Percentiles rank a stretch among this genome's conserved stretches.
phyloP scores from a whole-genome alignment of 495 filamentous ascomycete genomes.

The Aspergillus homomorphus region DNA sequence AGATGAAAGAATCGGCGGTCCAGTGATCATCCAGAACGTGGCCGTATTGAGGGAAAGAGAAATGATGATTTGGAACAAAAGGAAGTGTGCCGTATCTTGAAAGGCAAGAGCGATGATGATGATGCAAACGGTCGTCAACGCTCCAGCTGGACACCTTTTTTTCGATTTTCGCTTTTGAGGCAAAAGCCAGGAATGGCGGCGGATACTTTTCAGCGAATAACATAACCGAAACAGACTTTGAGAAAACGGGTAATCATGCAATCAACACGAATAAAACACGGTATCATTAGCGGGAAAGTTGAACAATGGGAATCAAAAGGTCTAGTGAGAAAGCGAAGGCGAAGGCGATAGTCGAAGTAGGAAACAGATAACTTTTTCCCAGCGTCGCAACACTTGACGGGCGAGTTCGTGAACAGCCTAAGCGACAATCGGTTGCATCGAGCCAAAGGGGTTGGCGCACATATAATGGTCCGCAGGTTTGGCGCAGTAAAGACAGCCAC shows the following conservation, averaged over 20 bases:
- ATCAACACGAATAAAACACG: conserved; percentile 31
- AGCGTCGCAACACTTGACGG: not conserved
- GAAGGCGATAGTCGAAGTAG: conserved; percentile 16
- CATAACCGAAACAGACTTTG: conserved; percentile 21
- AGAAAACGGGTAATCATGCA: conserved; percentile 32
- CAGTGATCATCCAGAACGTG: conserved; percentile 15
- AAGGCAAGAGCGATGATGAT: conserved; percentile 14
- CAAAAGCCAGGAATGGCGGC: conserved; percentile 22
- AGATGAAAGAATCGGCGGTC: conserved; percentile 19
- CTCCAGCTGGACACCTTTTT: conserved; percentile 37
- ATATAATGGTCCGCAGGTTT: conserved; percentile 65
- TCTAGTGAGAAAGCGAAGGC: conserved; percentile 27
- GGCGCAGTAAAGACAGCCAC: conserved; percentile 64
- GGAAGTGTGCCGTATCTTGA: conserved; percentile 19
- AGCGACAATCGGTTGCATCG: conserved; percentile 56
- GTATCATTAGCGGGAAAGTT: conserved; percentile 36
- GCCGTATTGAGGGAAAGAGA: conserved; percentile 18
- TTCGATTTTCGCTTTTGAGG: conserved; percentile 28
- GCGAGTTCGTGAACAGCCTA: conserved; percentile 21
- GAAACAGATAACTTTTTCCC: conserved; percentile 13
- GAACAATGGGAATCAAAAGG: conserved; percentile 27
- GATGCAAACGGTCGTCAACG: conserved; percentile 28
- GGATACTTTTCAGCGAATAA: conserved; percentile 38
- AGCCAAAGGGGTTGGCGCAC: conserved; percentile 54
- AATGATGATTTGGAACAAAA: conserved; percentile 4